phyloP scores from a whole-genome alignment of 441 rosid genomes.

The Pelargonium myrrhifolium region DNA sequence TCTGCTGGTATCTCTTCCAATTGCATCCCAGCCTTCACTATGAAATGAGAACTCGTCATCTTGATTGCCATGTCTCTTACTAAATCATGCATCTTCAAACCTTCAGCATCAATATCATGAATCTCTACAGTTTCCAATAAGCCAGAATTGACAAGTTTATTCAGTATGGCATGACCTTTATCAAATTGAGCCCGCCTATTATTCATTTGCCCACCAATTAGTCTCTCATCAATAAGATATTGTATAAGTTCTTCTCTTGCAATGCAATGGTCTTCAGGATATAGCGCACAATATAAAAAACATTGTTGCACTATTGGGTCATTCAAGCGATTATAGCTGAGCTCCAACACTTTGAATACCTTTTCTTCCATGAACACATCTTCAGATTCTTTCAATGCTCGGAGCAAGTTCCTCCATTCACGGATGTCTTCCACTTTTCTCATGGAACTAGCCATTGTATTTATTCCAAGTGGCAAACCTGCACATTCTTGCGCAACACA shows the following conservation, averaged over 20 bases:
- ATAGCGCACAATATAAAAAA: conserved; percentile 21
- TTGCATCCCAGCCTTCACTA: conserved; percentile 13
- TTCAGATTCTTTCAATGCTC: conserved; percentile 6
- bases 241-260: conserved; percentile 8
- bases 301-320: conserved; percentile 8
- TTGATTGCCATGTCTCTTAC: conserved; percentile 27
- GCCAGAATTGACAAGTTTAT: conserved; percentile 17
- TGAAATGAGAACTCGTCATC: conserved; percentile 3
- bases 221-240: conserved; percentile 17
- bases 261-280: conserved; percentile 18
- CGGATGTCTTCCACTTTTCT: conserved; percentile 5
- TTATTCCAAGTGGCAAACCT: conserved; percentile 15
- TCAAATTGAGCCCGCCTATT: conserved; percentile 1
- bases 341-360: not conserved
- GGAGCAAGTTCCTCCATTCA: conserved; percentile 15
- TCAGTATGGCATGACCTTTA: conserved; percentile 14
- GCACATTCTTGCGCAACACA: conserved; percentile 7
- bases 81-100: not conserved
- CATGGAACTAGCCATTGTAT: not conserved
- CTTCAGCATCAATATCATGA: no score
- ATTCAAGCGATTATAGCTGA: conserved; percentile 12
- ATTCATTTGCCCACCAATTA: conserved; percentile 3
- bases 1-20: conserved; percentile 5
- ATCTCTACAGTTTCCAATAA: conserved; percentile 4
- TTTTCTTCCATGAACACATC: not conserved